Evolutionary conservation across 768 basidiomycete species (phyloP).

Genomic region (Grammothele lineata): DNA sequence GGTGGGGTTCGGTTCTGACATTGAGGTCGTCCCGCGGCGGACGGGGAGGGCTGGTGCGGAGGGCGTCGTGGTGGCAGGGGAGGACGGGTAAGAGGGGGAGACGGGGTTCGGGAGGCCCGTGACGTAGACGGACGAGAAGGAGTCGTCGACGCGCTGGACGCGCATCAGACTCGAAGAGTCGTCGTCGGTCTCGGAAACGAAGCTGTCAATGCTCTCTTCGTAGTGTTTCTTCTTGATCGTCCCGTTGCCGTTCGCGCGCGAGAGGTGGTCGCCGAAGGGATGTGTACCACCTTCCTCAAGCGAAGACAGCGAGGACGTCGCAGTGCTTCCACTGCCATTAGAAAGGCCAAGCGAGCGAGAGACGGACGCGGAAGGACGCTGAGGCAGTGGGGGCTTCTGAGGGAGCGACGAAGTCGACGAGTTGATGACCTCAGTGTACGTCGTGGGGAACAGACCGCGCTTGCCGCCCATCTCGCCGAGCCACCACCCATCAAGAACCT

Average conservation of each 20-base stretch:
- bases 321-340: conserved; percentile 2
- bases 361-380: conserved; percentile 19
- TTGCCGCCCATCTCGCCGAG: conserved; percentile 70
- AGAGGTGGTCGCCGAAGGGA: conserved; percentile 40
- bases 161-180: conserved; percentile 24
- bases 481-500: conserved; percentile 91
- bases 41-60: neutral
- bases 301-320: conserved; percentile 6
- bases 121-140: conserved; percentile 6
- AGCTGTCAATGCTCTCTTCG: conserved; percentile 28
- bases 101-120: conserved; percentile 5
- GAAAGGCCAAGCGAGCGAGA: conserved; percentile 3
- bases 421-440: conserved; percentile 58
- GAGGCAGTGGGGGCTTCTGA: conserved; percentile 21
- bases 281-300: conserved; percentile 35
- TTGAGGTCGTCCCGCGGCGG: conserved; percentile 11
- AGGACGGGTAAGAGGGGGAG: neutral
- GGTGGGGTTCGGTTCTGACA: no score
- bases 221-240: conserved; percentile 40
- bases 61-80: neutral
- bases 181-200: conserved; percentile 34
- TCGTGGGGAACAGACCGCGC: conserved; percentile 78
- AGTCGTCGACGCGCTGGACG: conserved; percentile 16
- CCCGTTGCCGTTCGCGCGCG: conserved; percentile 32
- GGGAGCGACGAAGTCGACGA: conserved; percentile 21